These are phyloP conservation scores for Laburnicola sp. DNA, from an alignment of 2,329 filamentous ascomycete species.

Conservation along the genomic window DNA sequence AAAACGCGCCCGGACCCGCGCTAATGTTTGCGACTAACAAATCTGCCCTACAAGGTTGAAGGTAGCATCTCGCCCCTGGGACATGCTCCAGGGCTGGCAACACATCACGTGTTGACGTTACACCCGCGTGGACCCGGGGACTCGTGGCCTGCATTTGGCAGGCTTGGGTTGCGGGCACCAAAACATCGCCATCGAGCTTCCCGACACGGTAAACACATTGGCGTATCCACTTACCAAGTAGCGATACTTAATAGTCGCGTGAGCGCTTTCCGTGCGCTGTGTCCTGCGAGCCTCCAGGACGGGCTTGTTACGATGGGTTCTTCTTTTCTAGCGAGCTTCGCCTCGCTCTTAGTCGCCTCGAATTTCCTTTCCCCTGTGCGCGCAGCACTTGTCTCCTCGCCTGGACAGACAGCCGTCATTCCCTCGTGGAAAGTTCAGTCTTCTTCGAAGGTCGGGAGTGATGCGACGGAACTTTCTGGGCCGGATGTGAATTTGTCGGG, in stretches of 20 bases:
- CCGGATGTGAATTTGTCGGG: slow-evolving; percentile 48
- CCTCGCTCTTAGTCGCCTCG: slow-evolving; percentile 8
- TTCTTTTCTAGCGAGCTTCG: neutral
- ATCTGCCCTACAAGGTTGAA: too few relatives aligned
- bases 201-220: neutral
- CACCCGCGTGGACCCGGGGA: too few relatives aligned
- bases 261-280: neutral
- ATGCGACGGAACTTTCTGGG: slow-evolving; percentile 22
- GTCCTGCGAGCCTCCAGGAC: neutral
- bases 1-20: too few relatives aligned
- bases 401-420: slow-evolving; percentile 17
- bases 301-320: neutral
- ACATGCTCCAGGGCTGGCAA: too few relatives aligned
- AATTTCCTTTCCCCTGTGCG: neutral
- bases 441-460: slow-evolving; percentile 13
- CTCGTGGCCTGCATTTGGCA: slow-evolving; percentile 11
- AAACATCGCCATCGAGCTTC: slow-evolving; percentile 4
- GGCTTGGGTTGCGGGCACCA: neutral
- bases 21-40: too few relatives aligned
- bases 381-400: slow-evolving; percentile 7
- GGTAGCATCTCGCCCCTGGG: too few relatives aligned
- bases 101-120: slow-evolving; percentile 11
- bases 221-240: neutral
- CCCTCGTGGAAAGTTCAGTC: slow-evolving; percentile 27
- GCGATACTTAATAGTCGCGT: neutral